Percentiles rank a stretch among this genome's conserved stretches.
phyloP scores from a whole-genome alignment of 2,329 filamentous ascomycete genomes.

The Fusarium nelsonii region DNA sequence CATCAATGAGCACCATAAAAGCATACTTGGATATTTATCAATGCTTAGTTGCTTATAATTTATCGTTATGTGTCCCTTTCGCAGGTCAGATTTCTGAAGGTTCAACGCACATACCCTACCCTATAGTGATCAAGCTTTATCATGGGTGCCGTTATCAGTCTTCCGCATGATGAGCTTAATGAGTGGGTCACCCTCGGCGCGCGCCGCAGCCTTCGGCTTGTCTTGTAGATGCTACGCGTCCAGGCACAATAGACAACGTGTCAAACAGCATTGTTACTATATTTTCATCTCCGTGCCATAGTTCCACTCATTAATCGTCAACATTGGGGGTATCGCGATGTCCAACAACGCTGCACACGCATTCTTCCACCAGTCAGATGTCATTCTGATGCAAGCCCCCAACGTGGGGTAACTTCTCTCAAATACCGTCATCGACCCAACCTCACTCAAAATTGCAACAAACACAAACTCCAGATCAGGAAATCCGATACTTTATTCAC shows the following conservation, averaged over 20 bases:
- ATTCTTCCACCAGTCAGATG: slow-evolving; percentile 41
- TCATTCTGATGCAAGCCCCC: slow-evolving; percentile 26
- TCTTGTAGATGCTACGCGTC: background rate
- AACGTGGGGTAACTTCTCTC: slow-evolving; percentile 35
- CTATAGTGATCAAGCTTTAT: background rate
- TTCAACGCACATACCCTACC: background rate
- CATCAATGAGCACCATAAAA: accelerated
- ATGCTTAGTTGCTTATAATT: too few species aligned
- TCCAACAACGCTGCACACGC: background rate
- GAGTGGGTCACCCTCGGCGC: background rate
- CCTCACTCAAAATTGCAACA: slow-evolving; percentile 14
- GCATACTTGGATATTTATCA: too few species aligned
- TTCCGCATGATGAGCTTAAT: slow-evolving; percentile 6
- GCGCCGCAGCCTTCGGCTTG: background rate
- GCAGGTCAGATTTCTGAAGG: background rate
- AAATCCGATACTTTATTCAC: background rate
- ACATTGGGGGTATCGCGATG: slow-evolving; percentile 16
- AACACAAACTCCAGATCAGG: background rate
- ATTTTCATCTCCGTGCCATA: background rate
- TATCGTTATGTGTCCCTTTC: too few species aligned
- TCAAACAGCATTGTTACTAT: background rate
- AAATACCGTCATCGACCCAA: slow-evolving; percentile 37
- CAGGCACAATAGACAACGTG: background rate
- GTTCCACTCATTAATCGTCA: background rate
- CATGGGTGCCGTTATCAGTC: background rate